Evolutionary conservation across 2,329 filamentous ascomycete genomes (phyloP).

Genomic region (Onygena corvina): DNA sequence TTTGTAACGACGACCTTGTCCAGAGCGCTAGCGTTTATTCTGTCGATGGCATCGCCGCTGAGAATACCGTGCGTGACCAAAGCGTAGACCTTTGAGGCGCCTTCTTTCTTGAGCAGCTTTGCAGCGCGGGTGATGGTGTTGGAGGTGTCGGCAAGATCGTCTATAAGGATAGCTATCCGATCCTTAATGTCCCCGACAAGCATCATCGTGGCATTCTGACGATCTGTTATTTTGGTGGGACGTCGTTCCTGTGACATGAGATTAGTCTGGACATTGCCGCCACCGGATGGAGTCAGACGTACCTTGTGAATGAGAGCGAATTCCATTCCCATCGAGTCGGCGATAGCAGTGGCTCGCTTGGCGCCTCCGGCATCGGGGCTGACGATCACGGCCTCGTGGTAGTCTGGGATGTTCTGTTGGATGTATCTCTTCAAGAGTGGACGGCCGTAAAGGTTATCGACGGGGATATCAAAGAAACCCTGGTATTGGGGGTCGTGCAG

Average conservation of each 20-base stretch:
- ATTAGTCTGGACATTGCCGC: slow-evolving; percentile 16
- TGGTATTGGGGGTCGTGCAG: slow-evolving; percentile 94
- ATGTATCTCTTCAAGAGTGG: slow-evolving; percentile 51
- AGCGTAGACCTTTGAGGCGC: slow-evolving; percentile 78
- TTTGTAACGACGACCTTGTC: slow-evolving; percentile 95
- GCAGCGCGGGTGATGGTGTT: slow-evolving; percentile 95
- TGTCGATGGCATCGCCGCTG: slow-evolving; percentile 84
- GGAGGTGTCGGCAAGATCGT: slow-evolving; percentile 88
- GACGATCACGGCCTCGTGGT: slow-evolving; percentile 78
- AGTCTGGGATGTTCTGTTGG: slow-evolving; percentile 71
- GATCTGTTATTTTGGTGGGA: slow-evolving; percentile 74
- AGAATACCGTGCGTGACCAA: slow-evolving; percentile 90
- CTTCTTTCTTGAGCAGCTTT: slow-evolving; percentile 89
- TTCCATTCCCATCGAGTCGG: slow-evolving; percentile 82
- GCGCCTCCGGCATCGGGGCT: slow-evolving; percentile 93
- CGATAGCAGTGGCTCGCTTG: slow-evolving; percentile 89
- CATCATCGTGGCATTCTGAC: slow-evolving; percentile 79
- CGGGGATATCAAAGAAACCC: slow-evolving; percentile 96
- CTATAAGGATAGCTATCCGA: slow-evolving; percentile 76
- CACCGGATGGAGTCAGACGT: slow-evolving; percentile 23
- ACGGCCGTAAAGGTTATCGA: slow-evolving; percentile 82
- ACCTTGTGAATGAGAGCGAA: slow-evolving; percentile 99
- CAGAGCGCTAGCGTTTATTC: slow-evolving; percentile 83
- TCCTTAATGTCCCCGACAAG: slow-evolving; percentile 75
- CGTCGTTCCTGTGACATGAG: slow-evolving; percentile 57